A percentile compares a stretch with the other conserved stretches of the same genome.
Conservation (phyloP, 139 green algal species). For the Micractinium sp. region DNA sequence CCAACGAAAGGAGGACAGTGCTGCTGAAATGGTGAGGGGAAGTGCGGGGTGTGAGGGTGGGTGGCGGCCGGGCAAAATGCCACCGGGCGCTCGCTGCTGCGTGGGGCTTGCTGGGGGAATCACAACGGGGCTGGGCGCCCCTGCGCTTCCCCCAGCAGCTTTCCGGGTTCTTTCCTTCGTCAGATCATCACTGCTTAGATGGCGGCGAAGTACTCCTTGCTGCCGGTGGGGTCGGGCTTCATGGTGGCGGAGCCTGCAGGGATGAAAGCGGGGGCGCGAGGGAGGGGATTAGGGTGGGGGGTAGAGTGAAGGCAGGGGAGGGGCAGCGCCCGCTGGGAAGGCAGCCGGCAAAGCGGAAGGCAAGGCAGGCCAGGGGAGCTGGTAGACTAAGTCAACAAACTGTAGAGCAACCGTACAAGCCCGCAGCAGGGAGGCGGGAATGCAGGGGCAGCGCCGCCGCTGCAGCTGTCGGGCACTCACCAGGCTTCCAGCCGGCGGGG, state of each 20-base stretch:
- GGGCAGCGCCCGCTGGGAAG: background rate
- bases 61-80: background rate
- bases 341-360: background rate
- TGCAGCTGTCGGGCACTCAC: constrained; percentile 62
- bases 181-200: background rate
- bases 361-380: background rate
- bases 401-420: background rate
- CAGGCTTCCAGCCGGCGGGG: constrained; percentile 98
- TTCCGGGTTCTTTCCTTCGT: too few species aligned
- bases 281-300: background rate
- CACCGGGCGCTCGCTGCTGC: background rate
- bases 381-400: background rate
- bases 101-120: background rate
- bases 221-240: constrained; percentile 73
- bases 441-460: background rate
- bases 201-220: constrained; percentile 64
- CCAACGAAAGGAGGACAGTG: background rate
- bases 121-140: too few species aligned
- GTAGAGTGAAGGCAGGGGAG: background rate
- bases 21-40: background rate
- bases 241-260: constrained; percentile 33
- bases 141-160: background rate
- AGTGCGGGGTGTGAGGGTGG: too few species aligned
- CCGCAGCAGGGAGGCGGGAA: background rate
- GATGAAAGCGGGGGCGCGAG: background rate